A percentile compares a stretch with the other conserved stretches of the same genome.
phyloP scores from a whole-genome alignment of 768 basidiomycete species.

The Agrocybe chaxingu region DNA sequence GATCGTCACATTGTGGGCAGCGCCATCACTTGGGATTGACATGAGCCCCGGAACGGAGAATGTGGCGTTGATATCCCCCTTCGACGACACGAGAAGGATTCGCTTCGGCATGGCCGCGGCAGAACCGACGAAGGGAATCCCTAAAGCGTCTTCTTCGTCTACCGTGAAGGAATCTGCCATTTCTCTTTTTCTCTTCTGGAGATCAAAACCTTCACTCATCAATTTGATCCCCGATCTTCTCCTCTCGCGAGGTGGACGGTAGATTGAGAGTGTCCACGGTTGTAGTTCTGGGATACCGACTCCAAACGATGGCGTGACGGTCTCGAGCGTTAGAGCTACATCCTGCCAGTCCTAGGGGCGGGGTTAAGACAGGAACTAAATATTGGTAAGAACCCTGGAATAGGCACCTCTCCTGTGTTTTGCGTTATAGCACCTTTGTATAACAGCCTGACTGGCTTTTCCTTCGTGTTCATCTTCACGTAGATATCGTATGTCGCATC shows the following conservation, averaged over 20 bases:
- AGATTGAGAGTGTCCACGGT: slow-evolving; percentile 27
- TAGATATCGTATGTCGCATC: slow-evolving; percentile 34
- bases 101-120: slow-evolving; percentile 4
- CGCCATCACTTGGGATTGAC: slow-evolving; percentile 33
- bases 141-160: not conserved
- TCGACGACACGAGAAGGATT: slow-evolving; percentile 24
- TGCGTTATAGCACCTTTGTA: slow-evolving; percentile 34
- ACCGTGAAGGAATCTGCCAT: not conserved
- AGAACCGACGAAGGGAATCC: not conserved
- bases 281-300: slow-evolving; percentile 25
- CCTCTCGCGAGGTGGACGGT: slow-evolving; percentile 14
- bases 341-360: slow-evolving; percentile 27
- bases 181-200: not conserved
- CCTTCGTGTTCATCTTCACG: slow-evolving; percentile 27
- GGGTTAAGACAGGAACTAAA: not conserved
- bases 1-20: slow-evolving; percentile 35
- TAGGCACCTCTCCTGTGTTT: slow-evolving; percentile 31
- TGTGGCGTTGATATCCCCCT: slow-evolving; percentile 33
- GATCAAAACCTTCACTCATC: not conserved
- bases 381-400: not conserved
- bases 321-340: slow-evolving; percentile 29
- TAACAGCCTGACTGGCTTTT: slow-evolving; percentile 26
- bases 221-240: slow-evolving; percentile 21
- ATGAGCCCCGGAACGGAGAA: slow-evolving; percentile 31
- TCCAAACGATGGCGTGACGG: slow-evolving; percentile 32